These are phyloP conservation scores for Larix kaempferi DNA, from an alignment of 75 land plant species.

Conservation along the genomic window DNA sequence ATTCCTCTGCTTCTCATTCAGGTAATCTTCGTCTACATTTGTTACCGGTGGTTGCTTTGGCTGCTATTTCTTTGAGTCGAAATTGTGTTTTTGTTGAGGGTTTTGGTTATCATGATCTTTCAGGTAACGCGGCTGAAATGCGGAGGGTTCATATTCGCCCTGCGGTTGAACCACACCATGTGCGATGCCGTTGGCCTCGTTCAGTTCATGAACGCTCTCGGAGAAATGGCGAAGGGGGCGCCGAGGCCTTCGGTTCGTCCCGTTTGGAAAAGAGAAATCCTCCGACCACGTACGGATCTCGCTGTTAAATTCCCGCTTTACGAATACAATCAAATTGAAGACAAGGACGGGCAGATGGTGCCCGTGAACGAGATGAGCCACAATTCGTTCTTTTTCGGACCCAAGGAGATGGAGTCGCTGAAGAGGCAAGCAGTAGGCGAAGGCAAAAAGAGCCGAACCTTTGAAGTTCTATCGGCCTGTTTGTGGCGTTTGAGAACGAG, in stretches of 20 bases:
- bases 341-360: background rate
- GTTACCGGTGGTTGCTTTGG: no score
- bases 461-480: no score
- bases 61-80: no score
- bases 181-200: constrained; percentile 39
- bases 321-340: constrained; percentile 31
- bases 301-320: constrained; percentile 25
- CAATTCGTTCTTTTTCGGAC: constrained; percentile 38
- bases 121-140: constrained; percentile 50
- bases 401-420: constrained; percentile 17
- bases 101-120: background rate
- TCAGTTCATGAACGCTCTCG: constrained; percentile 50
- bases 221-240: constrained; percentile 43
- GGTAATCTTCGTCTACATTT: no score
- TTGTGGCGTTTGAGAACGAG: no score
- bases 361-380: constrained; percentile 9
- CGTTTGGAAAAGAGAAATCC: constrained; percentile 40
- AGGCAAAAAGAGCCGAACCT: no score
- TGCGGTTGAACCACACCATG: constrained; percentile 48
- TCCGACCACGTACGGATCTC: constrained; percentile 37
- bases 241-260: constrained; percentile 27
- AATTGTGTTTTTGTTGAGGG: background rate
- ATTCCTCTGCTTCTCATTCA: no score
- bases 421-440: background rate
- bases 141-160: constrained; percentile 42